A percentile compares a stretch with the other conserved stretches of the same genome.
Evolutionary conservation across 2,329 filamentous ascomycete genomes (phyloP).

Genomic region (Pseudogymnoascus sp.): DNA sequence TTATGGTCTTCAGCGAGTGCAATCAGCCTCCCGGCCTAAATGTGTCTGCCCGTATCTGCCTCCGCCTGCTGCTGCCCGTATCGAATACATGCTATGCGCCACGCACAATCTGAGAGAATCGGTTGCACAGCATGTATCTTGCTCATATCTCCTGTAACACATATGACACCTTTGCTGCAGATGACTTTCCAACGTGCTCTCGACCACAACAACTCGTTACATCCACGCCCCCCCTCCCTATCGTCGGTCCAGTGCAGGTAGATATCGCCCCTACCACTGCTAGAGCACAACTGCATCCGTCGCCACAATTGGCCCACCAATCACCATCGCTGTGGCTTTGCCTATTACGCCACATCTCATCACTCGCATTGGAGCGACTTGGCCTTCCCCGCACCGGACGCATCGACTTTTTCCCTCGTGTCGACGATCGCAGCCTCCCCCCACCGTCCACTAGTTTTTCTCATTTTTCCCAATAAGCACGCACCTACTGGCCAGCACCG

Average conservation of each 20-base stretch:
- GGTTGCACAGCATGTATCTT: neutral
- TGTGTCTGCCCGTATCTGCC: neutral
- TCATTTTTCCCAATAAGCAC: conserved; percentile 2
- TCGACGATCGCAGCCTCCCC: neutral
- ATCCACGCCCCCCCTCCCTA: neutral
- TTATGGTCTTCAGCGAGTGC: neutral
- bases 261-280: neutral
- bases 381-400: neutral
- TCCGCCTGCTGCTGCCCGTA: neutral
- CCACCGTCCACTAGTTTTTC: neutral
- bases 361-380: neutral
- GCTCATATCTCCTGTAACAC: neutral
- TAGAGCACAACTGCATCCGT: neutral
- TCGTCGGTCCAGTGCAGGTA: neutral
- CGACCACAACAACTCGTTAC: neutral
- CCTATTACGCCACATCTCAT: neutral
- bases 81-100: neutral
- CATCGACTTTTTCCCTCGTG: conserved; percentile 1
- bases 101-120: neutral
- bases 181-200: neutral
- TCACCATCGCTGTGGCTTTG: neutral
- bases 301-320: neutral
- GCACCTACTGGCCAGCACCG: neutral
- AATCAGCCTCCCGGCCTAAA: neutral
- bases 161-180: neutral